phyloP scores from a whole-genome alignment of 495 filamentous ascomycete genomes.

The Lentithecium fluviatile region DNA sequence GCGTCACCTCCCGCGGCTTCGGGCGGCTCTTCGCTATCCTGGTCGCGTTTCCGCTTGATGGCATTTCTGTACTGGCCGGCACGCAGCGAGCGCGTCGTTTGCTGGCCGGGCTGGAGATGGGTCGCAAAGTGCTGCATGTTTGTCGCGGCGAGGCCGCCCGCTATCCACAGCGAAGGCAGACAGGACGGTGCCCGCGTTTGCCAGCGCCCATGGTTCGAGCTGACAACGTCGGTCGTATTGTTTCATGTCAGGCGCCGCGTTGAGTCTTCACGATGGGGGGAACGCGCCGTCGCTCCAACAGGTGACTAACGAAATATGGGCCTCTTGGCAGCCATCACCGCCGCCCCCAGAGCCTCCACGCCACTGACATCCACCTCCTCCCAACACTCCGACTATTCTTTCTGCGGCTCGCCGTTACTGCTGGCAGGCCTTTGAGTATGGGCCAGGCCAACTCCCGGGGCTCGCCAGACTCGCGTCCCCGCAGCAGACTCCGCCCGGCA shows the following conservation, averaged over 20 bases:
- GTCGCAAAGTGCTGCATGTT: conserved; percentile 35
- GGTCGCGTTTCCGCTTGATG: conserved; percentile 35
- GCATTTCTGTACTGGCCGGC: conserved; percentile 24
- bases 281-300: too few species aligned
- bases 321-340: neutral
- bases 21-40: conserved; percentile 24
- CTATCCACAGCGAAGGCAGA: neutral
- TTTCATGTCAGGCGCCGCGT: too few species aligned
- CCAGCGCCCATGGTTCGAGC: too few species aligned
- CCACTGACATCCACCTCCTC: conserved; percentile 7
- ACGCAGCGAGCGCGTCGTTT: conserved; percentile 29
- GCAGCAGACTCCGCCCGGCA: conserved; percentile 21
- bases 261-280: too few species aligned
- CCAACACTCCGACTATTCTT: conserved; percentile 7
- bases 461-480: conserved; percentile 11
- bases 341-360: neutral
- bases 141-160: neutral
- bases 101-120: conserved; percentile 22
- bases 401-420: conserved; percentile 3
- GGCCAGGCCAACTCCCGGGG: conserved; percentile 35
- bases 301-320: too few species aligned
- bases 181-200: too few species aligned
- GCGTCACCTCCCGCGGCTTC: conserved; percentile 10
- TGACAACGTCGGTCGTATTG: too few species aligned
- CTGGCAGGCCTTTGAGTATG: conserved; percentile 18